Percentiles rank a stretch among this genome's conserved stretches.
Conservation (phyloP, 306 rosid genomes). For the Vigna trinervia region DNA sequence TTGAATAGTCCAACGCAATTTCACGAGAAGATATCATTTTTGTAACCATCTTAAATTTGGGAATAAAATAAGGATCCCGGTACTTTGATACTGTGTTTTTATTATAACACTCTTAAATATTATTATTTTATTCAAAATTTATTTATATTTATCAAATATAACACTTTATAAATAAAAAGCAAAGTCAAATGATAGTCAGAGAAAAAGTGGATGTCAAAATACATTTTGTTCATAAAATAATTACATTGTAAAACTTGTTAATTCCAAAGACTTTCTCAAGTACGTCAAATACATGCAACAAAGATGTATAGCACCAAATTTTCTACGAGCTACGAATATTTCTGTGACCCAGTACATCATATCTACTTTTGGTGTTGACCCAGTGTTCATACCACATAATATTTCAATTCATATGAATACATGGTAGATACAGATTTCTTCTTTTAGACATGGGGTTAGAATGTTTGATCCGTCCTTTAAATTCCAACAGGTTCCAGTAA, state of each 20-base stretch:
- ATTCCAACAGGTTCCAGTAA: neutral
- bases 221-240: too few relatives aligned
- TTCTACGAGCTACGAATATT: too few relatives aligned
- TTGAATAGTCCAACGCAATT: conserved; percentile 10
- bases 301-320: conserved; percentile 22
- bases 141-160: too few relatives aligned
- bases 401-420: neutral
- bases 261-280: conserved; percentile 17
- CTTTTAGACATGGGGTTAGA: too few relatives aligned
- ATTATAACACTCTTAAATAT: too few relatives aligned
- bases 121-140: too few relatives aligned
- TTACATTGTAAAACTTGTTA: neutral
- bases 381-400: neutral
- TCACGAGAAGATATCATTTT: neutral
- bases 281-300: conserved; percentile 27
- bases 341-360: conserved; percentile 29
- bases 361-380: conserved; percentile 49
- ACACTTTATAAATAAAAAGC: too few relatives aligned
- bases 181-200: too few relatives aligned
- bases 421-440: neutral
- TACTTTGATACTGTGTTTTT: too few relatives aligned
- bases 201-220: too few relatives aligned
- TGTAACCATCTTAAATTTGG: neutral
- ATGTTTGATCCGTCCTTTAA: neutral
- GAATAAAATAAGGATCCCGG: neutral